phyloP scores from a whole-genome alignment of 345 rosid species.

The Salix exigua region DNA sequence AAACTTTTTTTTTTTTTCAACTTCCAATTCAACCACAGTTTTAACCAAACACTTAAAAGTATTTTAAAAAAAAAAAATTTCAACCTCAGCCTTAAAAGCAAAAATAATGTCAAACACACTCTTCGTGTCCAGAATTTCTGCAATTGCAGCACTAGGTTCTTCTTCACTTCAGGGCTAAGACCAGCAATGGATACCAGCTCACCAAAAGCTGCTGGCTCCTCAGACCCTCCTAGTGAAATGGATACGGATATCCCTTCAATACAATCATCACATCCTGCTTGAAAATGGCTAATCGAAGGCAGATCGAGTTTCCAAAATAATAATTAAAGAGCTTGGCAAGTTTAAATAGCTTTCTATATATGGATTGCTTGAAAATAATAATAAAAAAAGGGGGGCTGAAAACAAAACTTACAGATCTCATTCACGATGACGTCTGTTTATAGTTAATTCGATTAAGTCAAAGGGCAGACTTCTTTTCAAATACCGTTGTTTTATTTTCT shows the following conservation, averaged over 20 bases:
- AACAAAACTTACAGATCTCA: no score
- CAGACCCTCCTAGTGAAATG: conserved; percentile 83
- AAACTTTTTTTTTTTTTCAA: no score
- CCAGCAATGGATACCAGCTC: conserved; percentile 94
- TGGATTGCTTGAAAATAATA: no score
- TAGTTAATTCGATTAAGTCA: background rate
- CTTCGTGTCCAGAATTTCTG: conserved; percentile 67
- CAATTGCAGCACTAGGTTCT: conserved; percentile 76
- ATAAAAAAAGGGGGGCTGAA: no score
- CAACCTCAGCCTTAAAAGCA: no score
- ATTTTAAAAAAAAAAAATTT: no score
- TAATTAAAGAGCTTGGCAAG: no score
- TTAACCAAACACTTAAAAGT: no score
- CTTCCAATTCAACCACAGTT: no score
- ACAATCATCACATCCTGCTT: conserved; percentile 94
- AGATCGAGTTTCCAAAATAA: no score
- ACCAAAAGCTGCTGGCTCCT: conserved; percentile 91
- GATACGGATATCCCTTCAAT: conserved; percentile 95
- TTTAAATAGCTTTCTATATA: no score
- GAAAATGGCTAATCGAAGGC: background rate
- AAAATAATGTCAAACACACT: no score
- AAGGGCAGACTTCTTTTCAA: background rate
- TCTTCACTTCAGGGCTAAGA: conserved; percentile 74
- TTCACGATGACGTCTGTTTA: background rate
- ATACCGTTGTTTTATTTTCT: background rate